Percentiles rank a stretch among this genome's conserved stretches.
phyloP scores from a whole-genome alignment of 2,329 filamentous ascomycete genomes.

The Dichotomopilus funicola region DNA sequence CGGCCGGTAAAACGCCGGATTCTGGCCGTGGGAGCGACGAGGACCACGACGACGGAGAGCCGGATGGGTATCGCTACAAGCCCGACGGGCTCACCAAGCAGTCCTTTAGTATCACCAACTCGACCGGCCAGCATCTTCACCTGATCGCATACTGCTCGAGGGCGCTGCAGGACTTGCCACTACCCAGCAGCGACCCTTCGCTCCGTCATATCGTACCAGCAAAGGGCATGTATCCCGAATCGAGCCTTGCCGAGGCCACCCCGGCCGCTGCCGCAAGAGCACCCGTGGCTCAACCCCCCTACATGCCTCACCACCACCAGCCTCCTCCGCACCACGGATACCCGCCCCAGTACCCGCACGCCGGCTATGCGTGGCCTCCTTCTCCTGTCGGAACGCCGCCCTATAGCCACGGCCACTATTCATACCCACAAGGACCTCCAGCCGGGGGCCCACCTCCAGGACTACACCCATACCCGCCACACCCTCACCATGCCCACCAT shows the following conservation, averaged over 20 bases:
- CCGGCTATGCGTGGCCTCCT: conserved; percentile 48
- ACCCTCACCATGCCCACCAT: conserved; percentile 8
- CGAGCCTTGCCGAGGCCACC: conserved; percentile 78
- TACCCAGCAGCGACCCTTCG: conserved; percentile 73
- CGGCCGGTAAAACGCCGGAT: conserved; percentile 72
- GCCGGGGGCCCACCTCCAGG: conserved; percentile 24
- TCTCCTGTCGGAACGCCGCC: conserved; percentile 50
- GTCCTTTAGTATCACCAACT: conserved; percentile 97
- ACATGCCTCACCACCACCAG: conserved; percentile 20
- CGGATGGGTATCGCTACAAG: conserved; percentile 91
- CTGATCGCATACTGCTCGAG: conserved; percentile 95
- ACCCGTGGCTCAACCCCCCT: conserved; percentile 52
- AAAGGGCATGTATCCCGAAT: conserved; percentile 97
- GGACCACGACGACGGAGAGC: conserved; percentile 75
- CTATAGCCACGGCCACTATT: conserved; percentile 43
- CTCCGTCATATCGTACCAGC: conserved; percentile 77
- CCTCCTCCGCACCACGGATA: conserved; percentile 12
- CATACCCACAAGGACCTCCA: conserved; percentile 27
- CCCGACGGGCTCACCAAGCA: conserved; percentile 98
- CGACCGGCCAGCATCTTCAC: conserved; percentile 80
- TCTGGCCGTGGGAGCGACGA: conserved; percentile 76
- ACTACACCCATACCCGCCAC: conserved; percentile 18
- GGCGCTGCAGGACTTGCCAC: conserved; percentile 62
- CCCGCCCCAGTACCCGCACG: conserved; percentile 15
- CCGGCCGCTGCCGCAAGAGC: conserved; percentile 75